A percentile compares a stretch with the other conserved stretches of the same genome.
Conservation (phyloP, 106 monocot species). For the Iris macrosiphon region DNA sequence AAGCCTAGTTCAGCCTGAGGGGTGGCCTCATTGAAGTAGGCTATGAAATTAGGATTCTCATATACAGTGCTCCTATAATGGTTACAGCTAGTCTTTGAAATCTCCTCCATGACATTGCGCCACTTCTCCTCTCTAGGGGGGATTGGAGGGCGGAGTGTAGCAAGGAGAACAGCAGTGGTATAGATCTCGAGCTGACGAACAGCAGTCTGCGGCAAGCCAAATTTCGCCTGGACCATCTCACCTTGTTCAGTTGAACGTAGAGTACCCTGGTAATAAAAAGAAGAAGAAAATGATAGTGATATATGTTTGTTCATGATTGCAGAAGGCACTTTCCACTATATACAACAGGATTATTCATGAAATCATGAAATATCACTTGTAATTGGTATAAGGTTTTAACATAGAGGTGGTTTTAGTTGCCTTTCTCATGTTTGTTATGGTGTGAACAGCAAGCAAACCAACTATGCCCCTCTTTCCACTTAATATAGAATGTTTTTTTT, state of each 20-base stretch:
- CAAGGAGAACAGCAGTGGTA: slow-evolving; percentile 83
- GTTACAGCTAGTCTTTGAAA: slow-evolving; percentile 62
- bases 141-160: slow-evolving; percentile 63
- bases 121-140: slow-evolving; percentile 73
- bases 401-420: no score
- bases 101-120: slow-evolving; percentile 83
- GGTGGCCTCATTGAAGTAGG: slow-evolving; percentile 88
- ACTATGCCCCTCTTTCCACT: no score
- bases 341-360: no score
- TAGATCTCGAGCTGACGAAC: slow-evolving; percentile 87
- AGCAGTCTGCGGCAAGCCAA: slow-evolving; percentile 68
- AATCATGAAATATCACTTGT: no score
- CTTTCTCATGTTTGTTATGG: no score
- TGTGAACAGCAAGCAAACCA: no score
- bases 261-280: slow-evolving; percentile 44
- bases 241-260: slow-evolving; percentile 94
- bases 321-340: no score
- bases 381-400: no score
- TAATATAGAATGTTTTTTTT: no score
- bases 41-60: slow-evolving; percentile 66
- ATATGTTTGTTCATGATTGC: no score
- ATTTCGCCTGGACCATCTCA: slow-evolving; percentile 95
- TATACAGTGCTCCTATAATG: slow-evolving; percentile 69
- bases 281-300: background rate
- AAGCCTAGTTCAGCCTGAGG: slow-evolving; percentile 84